Conservation (phyloP, 1,139 yeast genomes). For the Lodderomyces orthopsilosis region DNA sequence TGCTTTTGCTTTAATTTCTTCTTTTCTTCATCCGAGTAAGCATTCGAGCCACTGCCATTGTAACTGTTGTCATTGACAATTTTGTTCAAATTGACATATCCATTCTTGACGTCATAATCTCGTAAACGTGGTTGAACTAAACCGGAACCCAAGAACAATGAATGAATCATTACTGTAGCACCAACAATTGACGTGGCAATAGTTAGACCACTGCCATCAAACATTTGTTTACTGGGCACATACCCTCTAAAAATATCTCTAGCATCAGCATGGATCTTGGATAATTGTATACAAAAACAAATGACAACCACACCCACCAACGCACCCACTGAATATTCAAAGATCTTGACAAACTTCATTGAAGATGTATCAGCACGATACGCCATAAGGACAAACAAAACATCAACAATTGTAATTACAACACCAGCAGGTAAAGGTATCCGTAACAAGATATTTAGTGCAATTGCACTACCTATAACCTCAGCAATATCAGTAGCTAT, state of each 20-base stretch:
- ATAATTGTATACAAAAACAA: constrained; percentile 69
- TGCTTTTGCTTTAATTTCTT: constrained; percentile 11
- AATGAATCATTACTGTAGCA: constrained; percentile 83
- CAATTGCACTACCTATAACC: constrained; percentile 86
- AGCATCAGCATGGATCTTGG: constrained; percentile 48
- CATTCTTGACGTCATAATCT: constrained; percentile 58
- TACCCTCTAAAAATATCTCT: constrained; percentile 65
- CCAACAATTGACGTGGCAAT: constrained; percentile 77
- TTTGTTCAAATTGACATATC: constrained; percentile 30
- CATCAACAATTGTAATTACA: constrained; percentile 67
- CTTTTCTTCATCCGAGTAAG: not conserved
- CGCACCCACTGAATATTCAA: constrained; percentile 65
- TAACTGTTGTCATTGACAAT: constrained; percentile 5
- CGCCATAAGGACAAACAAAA: constrained; percentile 68
- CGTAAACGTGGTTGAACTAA: constrained; percentile 73
- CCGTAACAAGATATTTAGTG: constrained; percentile 63
- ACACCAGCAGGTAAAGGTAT: constrained; percentile 82
- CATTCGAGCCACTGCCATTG: not conserved
- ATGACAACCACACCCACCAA: constrained; percentile 68
- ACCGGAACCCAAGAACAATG: constrained; percentile 71
- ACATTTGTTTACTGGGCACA: constrained; percentile 63
- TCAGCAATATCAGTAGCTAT: constrained; percentile 86
- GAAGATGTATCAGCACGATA: constrained; percentile 68
- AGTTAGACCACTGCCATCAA: constrained; percentile 62
- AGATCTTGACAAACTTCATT: constrained; percentile 58